Evolutionary conservation across 257 asterid species (phyloP), one percentile per base, ranked within the genome.

Genomic region (Nicotiana paniculata): DNA sequence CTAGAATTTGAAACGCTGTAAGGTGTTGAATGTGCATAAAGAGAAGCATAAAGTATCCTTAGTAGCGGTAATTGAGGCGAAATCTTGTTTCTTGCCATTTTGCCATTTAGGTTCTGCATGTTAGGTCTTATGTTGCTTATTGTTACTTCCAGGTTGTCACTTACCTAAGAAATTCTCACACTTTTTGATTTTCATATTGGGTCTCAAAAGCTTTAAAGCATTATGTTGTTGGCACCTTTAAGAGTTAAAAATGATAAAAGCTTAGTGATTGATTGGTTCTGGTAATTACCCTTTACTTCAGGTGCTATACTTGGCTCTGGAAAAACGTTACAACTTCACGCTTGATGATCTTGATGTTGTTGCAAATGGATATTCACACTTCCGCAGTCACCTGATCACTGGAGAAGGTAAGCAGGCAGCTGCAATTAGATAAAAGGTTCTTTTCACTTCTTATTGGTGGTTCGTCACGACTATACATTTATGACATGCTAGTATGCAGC

Each of bases 241-340:
- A 7, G 80, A 75, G 80, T 75, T 63, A 13, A 16, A 51, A 46
- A 75, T 75, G 28, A 51, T 8, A 75, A 46, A 28, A 28, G 28
- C 63, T 28, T 15, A 51, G 39, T 51, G 80, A 24, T 28, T 75
- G 64, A 75, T 8, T 75, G 64, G 32, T 75, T 75, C 16, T 75
- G 15, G 59, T 15, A 32, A 12, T 76, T 51, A n/a, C 11, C 78
- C 77, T 58, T 43, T 70, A 9, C 72, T 76, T 81, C 88, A 95
- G 99, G 94, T 93, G 46, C 86, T 96, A 57, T 96, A 92, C 86
- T 88, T 96, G 89, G 97, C 98, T 35, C 89, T 96, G 62, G 99
- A 96, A 82, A 96, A 94, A 90, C 97, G 98, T 66, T 94, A 93
- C 85, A 96, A 96, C 90, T 96, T 96, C 92, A 80, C 91, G 62